Conservation (phyloP, 306 rosid genomes). For the Rubus parviflorus region DNA sequence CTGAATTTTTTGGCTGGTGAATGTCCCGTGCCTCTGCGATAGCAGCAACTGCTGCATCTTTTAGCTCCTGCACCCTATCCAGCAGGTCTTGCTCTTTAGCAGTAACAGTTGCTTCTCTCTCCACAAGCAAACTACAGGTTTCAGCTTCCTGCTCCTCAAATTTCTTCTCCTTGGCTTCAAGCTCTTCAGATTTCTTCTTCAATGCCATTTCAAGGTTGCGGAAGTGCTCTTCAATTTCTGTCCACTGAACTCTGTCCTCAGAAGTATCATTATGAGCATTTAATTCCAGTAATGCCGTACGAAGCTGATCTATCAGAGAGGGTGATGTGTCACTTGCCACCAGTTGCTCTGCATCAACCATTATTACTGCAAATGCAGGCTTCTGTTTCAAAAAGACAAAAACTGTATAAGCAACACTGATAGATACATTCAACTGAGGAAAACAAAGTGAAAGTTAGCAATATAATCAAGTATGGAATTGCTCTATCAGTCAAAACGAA, state of each 20-base stretch:
- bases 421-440: not conserved
- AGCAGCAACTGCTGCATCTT: constrained; percentile 66
- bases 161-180: constrained; percentile 60
- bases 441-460: not conserved
- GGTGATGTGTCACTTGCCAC: constrained; percentile 25
- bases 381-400: constrained; percentile 27
- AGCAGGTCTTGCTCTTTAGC: constrained; percentile 70
- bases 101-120: constrained; percentile 59
- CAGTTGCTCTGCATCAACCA: constrained; percentile 51
- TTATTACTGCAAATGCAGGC: constrained; percentile 25
- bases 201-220: constrained; percentile 42
- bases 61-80: constrained; percentile 75
- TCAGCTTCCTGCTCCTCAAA: constrained; percentile 51
- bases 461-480: not conserved
- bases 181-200: constrained; percentile 54
- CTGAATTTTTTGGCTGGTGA: constrained; percentile 44
- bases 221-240: constrained; percentile 69
- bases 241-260: constrained; percentile 60
- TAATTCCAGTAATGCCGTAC: constrained; percentile 50
- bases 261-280: constrained; percentile 47
- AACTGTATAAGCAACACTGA: not conserved
- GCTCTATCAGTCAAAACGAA: not conserved
- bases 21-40: constrained; percentile 53
- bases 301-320: constrained; percentile 58
- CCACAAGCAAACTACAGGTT: constrained; percentile 36